These are phyloP conservation scores for Myriosclerotinia duriaeana DNA, from an alignment of 2,329 filamentous ascomycete genomes.

Conservation along the genomic window DNA sequence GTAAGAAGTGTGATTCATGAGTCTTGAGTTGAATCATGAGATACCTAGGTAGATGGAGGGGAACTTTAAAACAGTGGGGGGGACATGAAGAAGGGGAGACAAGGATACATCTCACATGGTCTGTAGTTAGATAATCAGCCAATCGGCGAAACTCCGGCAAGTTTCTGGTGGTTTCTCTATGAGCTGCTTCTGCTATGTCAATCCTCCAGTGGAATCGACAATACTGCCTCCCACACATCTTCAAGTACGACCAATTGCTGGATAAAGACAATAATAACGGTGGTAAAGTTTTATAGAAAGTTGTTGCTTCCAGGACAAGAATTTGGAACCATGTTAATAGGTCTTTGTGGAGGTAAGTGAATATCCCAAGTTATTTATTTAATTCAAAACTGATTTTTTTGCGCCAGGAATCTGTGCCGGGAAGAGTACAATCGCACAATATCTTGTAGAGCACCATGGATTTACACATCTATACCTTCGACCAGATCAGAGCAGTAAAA, in stretches of 20 bases:
- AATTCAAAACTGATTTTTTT: not conserved
- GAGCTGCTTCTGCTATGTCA: constrained; percentile 9
- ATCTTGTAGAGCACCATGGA: constrained; percentile 78
- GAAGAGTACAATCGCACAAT: constrained; percentile 85
- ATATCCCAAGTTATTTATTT: not conserved
- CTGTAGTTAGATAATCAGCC: not conserved
- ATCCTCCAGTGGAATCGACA: not conserved
- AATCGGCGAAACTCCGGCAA: constrained; percentile 19
- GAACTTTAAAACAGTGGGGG: not conserved
- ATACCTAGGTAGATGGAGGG: not conserved
- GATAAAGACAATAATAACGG: not conserved
- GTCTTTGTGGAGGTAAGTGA: constrained; percentile 65
- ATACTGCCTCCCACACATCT: not conserved
- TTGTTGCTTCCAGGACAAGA: not conserved
- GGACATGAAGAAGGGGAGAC: not conserved
- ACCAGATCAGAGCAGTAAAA: constrained; percentile 12
- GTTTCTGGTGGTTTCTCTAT: not conserved
- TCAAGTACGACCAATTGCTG: not conserved
- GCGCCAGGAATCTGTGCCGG: constrained; percentile 81
- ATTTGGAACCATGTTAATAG: constrained; percentile 62
- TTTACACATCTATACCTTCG: constrained; percentile 72
- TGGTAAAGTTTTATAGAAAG: not conserved
- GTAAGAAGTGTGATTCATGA: constrained; percentile 1
- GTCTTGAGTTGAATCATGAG: constrained; percentile 14
- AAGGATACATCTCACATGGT: constrained; percentile 21